Percentiles rank a stretch among this genome's conserved stretches.
phyloP scores from a whole-genome alignment of 2,329 filamentous ascomycete genomes.

The Diaporthe caulivora region DNA sequence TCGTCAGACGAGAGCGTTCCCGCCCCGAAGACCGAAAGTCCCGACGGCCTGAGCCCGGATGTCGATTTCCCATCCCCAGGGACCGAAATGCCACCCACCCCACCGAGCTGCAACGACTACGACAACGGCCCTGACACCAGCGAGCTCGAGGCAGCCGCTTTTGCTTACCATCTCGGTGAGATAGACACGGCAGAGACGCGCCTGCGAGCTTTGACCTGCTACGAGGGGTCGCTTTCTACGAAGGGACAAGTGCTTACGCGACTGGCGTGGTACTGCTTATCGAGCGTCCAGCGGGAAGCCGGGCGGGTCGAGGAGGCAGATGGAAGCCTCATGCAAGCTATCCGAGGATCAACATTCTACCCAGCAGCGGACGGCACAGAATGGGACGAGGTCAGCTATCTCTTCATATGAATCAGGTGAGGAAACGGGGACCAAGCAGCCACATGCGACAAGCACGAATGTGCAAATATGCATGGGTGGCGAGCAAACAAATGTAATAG shows the following conservation, averaged over 20 bases:
- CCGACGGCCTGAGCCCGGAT: slow-evolving; percentile 11
- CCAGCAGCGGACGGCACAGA: slow-evolving; percentile 22
- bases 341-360: slow-evolving; percentile 32
- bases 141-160: slow-evolving; percentile 23
- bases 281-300: slow-evolving; percentile 25
- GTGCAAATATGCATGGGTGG: background rate
- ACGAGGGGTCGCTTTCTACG: slow-evolving; percentile 6
- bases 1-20: background rate
- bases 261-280: slow-evolving; percentile 37
- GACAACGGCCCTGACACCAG: background rate
- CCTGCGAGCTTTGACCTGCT: slow-evolving; percentile 20
- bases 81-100: slow-evolving; percentile 8
- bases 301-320: slow-evolving; percentile 20
- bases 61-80: slow-evolving; percentile 7
- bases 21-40: background rate
- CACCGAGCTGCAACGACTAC: slow-evolving; percentile 2
- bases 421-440: background rate
- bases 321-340: slow-evolving; percentile 29
- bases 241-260: slow-evolving; percentile 33
- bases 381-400: slow-evolving; percentile 35
- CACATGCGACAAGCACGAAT: background rate
- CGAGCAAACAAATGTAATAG: slow-evolving; percentile 6
- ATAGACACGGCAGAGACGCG: background rate
- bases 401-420: slow-evolving; percentile 20
- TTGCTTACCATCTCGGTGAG: slow-evolving; percentile 24